Percentiles rank a stretch among this genome's conserved stretches.
Conservation (phyloP, 306 rosid species). For the Lathyrus sativus region DNA sequence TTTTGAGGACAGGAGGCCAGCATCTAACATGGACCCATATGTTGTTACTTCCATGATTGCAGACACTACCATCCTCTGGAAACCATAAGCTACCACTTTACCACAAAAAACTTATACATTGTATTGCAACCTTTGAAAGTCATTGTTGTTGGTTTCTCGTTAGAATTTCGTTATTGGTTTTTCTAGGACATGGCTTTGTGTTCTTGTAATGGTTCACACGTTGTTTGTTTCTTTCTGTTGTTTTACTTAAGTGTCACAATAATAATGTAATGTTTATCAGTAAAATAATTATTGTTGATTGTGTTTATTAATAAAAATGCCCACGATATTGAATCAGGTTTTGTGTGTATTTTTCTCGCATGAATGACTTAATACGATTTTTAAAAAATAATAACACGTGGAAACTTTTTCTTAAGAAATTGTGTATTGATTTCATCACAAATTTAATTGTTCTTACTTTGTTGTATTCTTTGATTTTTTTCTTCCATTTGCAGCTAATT, state of each 20-base stretch:
- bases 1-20: slow-evolving; percentile 94
- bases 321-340: too few relatives aligned
- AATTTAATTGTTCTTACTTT: too few relatives aligned
- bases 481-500: too few relatives aligned
- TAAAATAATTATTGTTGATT: slow-evolving; percentile 4
- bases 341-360: too few relatives aligned
- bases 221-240: background rate
- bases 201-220: background rate
- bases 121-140: slow-evolving; percentile 2
- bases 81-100: slow-evolving; percentile 49
- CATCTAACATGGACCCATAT: slow-evolving; percentile 99
- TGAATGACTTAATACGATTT: too few relatives aligned
- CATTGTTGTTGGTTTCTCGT: slow-evolving; percentile 15
- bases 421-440: too few relatives aligned
- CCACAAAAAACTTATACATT: background rate
- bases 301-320: background rate
- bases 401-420: too few relatives aligned
- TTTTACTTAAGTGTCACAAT: background rate
- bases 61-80: slow-evolving; percentile 83
- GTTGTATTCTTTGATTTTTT: too few relatives aligned
- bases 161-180: slow-evolving; percentile 15
- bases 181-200: slow-evolving; percentile 8
- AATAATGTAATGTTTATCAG: background rate
- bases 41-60: slow-evolving; percentile 94
- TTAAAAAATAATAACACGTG: too few relatives aligned